phyloP scores from a whole-genome alignment of 331 rosid species.

The Malus hybrid region DNA sequence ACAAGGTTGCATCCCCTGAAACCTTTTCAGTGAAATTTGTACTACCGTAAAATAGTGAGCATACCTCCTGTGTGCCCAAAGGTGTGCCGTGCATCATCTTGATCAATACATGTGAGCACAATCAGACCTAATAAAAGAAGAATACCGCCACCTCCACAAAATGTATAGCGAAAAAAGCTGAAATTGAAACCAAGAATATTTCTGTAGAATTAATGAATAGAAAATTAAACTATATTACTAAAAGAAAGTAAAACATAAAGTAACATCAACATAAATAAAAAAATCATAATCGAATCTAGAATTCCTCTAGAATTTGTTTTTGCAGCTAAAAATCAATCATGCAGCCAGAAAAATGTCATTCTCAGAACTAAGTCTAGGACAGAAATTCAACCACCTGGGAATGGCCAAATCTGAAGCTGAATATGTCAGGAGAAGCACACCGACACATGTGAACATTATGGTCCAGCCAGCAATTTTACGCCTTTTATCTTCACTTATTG shows the following conservation, averaged over 20 bases:
- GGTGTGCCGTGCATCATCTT: slow-evolving; percentile 90
- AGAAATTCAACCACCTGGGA: slow-evolving; percentile 46
- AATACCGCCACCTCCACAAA: slow-evolving; percentile 70
- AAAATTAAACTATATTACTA: background rate
- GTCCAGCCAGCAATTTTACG: slow-evolving; percentile 61
- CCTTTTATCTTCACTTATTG: slow-evolving; percentile 40
- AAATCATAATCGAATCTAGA: background rate
- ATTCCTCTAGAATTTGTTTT: background rate
- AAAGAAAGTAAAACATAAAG: background rate
- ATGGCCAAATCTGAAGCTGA: slow-evolving; percentile 55
- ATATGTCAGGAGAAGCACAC: slow-evolving; percentile 66
- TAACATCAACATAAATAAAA: no score
- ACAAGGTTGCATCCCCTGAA: background rate
- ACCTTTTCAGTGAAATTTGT: background rate
- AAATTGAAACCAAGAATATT: slow-evolving; percentile 12
- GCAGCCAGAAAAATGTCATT: slow-evolving; percentile 7
- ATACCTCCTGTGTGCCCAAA: slow-evolving; percentile 90
- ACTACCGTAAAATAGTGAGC: background rate
- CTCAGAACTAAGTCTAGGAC: slow-evolving; percentile 1
- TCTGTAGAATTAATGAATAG: background rate
- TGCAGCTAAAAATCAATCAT: background rate
- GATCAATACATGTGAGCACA: slow-evolving; percentile 63
- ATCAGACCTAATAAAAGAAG: slow-evolving; percentile 60
- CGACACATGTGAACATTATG: slow-evolving; percentile 63
- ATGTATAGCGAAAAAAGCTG: slow-evolving; percentile 53